Evolutionary conservation across 164 flowering plant species (phyloP).

Genomic region (Chimonanthus praecox): DNA sequence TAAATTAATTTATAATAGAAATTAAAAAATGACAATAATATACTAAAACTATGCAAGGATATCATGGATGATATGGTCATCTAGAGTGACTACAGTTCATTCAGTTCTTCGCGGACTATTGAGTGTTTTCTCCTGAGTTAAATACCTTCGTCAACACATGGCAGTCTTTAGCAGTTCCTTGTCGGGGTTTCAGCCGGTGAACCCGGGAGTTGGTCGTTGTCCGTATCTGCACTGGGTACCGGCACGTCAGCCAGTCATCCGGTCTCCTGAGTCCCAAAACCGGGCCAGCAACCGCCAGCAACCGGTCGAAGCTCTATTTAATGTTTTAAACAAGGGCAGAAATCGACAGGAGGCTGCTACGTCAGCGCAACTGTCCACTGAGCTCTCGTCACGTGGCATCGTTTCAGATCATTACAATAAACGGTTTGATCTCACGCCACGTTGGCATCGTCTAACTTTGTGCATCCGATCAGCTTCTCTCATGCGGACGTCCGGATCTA

Average conservation of each 20-base stretch:
- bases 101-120: too few relatives aligned
- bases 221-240: background rate
- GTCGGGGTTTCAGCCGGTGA: background rate
- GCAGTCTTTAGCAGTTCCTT: too few relatives aligned
- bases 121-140: too few relatives aligned
- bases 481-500: background rate
- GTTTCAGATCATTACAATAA: too few relatives aligned
- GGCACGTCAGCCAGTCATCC: background rate
- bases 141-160: too few relatives aligned
- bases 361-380: background rate
- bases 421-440: constrained; percentile 1
- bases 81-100: too few relatives aligned
- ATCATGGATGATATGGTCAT: too few relatives aligned
- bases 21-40: too few relatives aligned
- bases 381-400: background rate
- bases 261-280: background rate
- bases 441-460: background rate
- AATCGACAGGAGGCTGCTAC: background rate
- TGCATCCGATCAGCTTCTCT: background rate
- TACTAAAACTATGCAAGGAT: too few relatives aligned
- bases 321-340: background rate
- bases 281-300: background rate
- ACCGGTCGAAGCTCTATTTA: background rate
- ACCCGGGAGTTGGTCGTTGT: background rate
- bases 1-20: too few relatives aligned